phyloP scores from a whole-genome alignment of 306 rosid genomes.

The Malus sieversii region DNA sequence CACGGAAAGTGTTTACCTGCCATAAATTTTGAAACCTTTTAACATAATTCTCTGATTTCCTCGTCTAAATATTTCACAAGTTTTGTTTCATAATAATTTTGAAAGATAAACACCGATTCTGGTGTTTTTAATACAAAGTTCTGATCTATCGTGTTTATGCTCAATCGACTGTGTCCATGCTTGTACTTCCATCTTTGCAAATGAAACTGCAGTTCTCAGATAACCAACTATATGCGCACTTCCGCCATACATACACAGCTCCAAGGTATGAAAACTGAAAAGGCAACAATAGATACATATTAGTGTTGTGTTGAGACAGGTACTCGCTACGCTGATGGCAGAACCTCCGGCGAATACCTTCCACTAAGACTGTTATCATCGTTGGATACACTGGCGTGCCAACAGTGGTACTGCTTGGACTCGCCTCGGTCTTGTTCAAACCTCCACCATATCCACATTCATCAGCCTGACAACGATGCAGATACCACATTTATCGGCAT shows the following conservation, averaged over 20 bases:
- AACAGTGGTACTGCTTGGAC: too few relatives aligned
- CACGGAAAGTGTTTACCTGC: background rate
- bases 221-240: background rate
- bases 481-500: too few relatives aligned
- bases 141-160: background rate
- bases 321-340: too few relatives aligned
- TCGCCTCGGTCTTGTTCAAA: too few relatives aligned
- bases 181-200: background rate
- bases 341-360: too few relatives aligned
- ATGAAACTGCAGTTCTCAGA: too few relatives aligned
- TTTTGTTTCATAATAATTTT: background rate
- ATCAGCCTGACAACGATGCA: too few relatives aligned
- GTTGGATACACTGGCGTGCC: too few relatives aligned
- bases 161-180: background rate
- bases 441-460: too few relatives aligned
- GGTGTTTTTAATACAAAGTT: background rate
- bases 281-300: too few relatives aligned
- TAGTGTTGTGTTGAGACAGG: too few relatives aligned
- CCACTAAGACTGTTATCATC: too few relatives aligned
- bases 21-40: background rate
- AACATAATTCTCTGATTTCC: slow-evolving; percentile 6
- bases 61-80: background rate
- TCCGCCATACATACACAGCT: background rate
- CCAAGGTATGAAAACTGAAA: background rate
- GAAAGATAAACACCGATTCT: background rate